A percentile compares a stretch with the other conserved stretches of the same genome.
phyloP scores from a whole-genome alignment of 768 basidiomycete species.

The Gymnopilus dilepis region DNA sequence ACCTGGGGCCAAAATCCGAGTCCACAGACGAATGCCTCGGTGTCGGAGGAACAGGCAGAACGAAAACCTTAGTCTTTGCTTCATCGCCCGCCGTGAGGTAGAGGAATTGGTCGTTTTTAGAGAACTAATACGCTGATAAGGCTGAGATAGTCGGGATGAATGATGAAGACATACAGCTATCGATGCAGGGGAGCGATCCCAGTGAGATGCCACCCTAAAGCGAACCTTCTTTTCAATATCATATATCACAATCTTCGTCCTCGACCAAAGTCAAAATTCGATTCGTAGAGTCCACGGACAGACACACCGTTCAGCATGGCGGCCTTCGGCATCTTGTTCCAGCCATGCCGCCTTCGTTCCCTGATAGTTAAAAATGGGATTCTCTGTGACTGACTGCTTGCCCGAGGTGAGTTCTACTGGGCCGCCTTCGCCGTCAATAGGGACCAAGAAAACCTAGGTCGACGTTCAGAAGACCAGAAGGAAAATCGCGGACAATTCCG shows the following conservation, averaged over 20 bases:
- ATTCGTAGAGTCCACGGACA: not conserved
- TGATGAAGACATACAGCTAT: conserved; percentile 53
- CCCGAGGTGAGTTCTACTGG: conserved; percentile 81
- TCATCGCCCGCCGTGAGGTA: conserved; percentile 81
- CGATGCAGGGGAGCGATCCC: conserved; percentile 81
- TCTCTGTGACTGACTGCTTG: conserved; percentile 81
- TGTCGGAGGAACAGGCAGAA: conserved; percentile 69
- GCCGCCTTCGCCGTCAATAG: conserved; percentile 51
- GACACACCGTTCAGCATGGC: conserved; percentile 82
- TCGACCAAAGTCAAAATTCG: conserved; percentile 29
- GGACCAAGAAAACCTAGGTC: conserved; percentile 70
- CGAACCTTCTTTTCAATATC: conserved; percentile 69
- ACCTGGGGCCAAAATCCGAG: conserved; percentile 50
- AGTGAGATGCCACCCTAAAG: conserved; percentile 77
- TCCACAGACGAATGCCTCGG: conserved; percentile 58
- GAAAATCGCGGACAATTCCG: not conserved
- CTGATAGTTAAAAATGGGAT: conserved; percentile 68
- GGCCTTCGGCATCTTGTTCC: conserved; percentile 85
- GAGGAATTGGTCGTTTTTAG: conserved; percentile 67
- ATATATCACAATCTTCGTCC: conserved; percentile 79
- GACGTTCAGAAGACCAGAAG: not conserved
- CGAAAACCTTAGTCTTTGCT: conserved; percentile 77
- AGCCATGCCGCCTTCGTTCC: conserved; percentile 86
- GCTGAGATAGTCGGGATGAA: not conserved
- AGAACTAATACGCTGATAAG: conserved; percentile 58